Base-by-base conservation (phyloP, 2,329 filamentous ascomycete species). In the Ophiostoma triangulosporum region DNA sequence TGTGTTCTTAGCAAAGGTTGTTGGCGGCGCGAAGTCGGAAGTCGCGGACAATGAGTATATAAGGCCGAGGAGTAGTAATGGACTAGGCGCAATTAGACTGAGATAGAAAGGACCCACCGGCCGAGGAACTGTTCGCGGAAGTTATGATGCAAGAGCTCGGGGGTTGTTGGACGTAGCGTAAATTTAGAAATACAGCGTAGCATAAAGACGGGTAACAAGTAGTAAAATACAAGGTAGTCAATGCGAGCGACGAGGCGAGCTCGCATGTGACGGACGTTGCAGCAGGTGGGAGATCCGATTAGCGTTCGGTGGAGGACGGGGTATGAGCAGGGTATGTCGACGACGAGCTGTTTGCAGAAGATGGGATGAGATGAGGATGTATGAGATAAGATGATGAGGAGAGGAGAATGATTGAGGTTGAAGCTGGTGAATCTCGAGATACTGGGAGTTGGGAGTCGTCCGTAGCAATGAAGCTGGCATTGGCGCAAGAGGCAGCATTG, bases 241-340 rank as follows among this genome's bases (percentile, higher is more conserved):
- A 24, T 24, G 29, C 36, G 12, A 24, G 38, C 20, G 4, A 17
- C 20, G 17, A 43, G 38, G 38, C 17, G 36, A 43, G 24, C 40
- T 46, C 24, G 43, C 6, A 22, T 46, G 17, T 26, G 38, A 43
- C 35, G 46, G 52, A 54, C n/a, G 52, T 45, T 50, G 46, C 52
- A 50, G 27, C 20, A 48, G 24, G 24, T 24, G 20, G 38, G 38
- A 43, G 38, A 20, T 43, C 38, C 38, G 20, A 24, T 40, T 43
- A 43, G 38, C 38, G 38, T 43, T 35, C 17, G 15, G 20, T 24
- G 20, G 9, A 14, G 12, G 38, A 24, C 36, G 24, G 20, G 38
- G 20, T 43, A 43, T 22, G 38, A 36, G 15, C 17, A 43, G 38
- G 38, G 20, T 15, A 43, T 14, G 20, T 15, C 20, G 9, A 12